phyloP scores from a whole-genome alignment of 306 rosid genomes.

The Clitoria ternatea region DNA sequence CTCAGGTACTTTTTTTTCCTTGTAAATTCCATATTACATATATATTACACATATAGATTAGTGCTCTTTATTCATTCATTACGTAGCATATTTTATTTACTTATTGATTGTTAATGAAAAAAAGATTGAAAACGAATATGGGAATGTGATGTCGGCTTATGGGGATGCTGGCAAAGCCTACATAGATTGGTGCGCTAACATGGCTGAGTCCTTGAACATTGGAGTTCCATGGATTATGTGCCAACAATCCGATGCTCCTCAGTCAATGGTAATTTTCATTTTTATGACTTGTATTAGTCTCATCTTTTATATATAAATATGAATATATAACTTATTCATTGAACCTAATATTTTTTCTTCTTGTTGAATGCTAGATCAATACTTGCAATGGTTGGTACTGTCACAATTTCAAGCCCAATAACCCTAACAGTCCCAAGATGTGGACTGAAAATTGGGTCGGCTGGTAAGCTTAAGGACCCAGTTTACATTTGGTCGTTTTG shows the following conservation, averaged over 20 bases:
- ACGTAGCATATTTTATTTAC: not conserved
- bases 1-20: conserved; percentile 30
- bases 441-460: conserved; percentile 70
- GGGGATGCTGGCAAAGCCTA: conserved; percentile 54
- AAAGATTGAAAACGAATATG: conserved; percentile 58
- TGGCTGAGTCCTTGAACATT: conserved; percentile 38
- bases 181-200: conserved; percentile 41
- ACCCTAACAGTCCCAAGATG: conserved; percentile 49
- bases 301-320: not conserved
- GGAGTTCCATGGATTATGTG: conserved; percentile 70
- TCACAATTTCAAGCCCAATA: conserved; percentile 41
- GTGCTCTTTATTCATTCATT: not conserved
- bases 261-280: conserved; percentile 32
- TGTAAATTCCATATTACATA: not conserved
- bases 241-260: conserved; percentile 44
- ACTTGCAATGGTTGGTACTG: conserved; percentile 68
- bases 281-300: not conserved
- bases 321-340: too few relatives aligned
- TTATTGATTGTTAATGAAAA: not conserved
- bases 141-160: conserved; percentile 39
- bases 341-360: not conserved
- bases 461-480: conserved; percentile 24
- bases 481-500: not conserved
- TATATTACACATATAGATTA: not conserved
- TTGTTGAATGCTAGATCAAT: conserved; percentile 30